These are phyloP conservation scores for Daldinia eschscholtzii DNA, from an alignment of 2,329 filamentous ascomycete species.

Conservation along the genomic window DNA sequence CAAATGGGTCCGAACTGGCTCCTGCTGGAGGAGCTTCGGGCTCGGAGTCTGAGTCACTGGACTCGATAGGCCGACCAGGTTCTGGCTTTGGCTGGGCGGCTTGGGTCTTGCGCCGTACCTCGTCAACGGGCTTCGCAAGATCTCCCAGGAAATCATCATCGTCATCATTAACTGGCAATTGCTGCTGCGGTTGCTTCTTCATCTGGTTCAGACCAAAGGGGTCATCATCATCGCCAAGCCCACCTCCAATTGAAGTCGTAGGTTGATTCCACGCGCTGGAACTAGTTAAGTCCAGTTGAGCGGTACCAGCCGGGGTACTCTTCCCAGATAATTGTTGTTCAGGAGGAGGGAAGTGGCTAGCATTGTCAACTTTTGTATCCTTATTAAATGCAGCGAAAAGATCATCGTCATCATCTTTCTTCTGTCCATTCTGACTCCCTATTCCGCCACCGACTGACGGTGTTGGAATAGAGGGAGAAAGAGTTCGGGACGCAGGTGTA, in stretches of 20 bases:
- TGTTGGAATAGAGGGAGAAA: constrained; percentile 58
- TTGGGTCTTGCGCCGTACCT: constrained; percentile 66
- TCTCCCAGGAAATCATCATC: constrained; percentile 77
- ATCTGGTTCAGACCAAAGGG: constrained; percentile 84
- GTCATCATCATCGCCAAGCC: constrained; percentile 76
- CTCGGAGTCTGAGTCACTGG: constrained; percentile 63
- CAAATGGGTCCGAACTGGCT: constrained; percentile 70
- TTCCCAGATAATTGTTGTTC: constrained; percentile 56
- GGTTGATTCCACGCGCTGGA: constrained; percentile 66
- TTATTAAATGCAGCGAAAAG: constrained; percentile 76
- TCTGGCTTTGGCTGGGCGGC: constrained; percentile 59
- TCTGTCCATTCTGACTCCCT: constrained; percentile 50
- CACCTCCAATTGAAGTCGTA: constrained; percentile 49
- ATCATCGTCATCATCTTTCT: constrained; percentile 67
- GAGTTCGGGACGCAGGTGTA: constrained; percentile 61
- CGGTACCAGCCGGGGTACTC: constrained; percentile 60
- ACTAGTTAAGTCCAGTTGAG: constrained; percentile 64
- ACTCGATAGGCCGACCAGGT: constrained; percentile 69
- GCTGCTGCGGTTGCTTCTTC: constrained; percentile 55
- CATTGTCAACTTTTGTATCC: constrained; percentile 74
- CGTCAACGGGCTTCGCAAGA: constrained; percentile 73
- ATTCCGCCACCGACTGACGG: constrained; percentile 50
- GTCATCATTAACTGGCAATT: constrained; percentile 43
- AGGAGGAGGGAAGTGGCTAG: constrained; percentile 73
- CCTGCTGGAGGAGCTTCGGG: constrained; percentile 45